These are phyloP conservation scores for Inosperma sp. DNA, from an alignment of 768 basidiomycete genomes.

Conservation along the genomic window DNA sequence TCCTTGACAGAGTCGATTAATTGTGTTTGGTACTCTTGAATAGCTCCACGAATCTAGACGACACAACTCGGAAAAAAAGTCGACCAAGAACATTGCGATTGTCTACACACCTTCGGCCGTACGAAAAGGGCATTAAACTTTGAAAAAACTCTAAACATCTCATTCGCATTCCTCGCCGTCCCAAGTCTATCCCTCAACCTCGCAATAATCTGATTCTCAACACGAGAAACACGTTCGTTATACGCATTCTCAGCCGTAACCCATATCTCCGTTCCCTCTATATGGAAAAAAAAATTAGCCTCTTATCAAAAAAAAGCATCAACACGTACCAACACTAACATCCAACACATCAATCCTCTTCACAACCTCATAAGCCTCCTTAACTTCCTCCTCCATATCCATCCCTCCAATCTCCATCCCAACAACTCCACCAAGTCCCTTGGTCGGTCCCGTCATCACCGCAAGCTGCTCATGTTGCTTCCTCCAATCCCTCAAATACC, in stretches of 20 bases:
- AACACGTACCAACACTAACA: constrained; percentile 73
- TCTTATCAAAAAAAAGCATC: constrained; percentile 1
- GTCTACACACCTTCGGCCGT: constrained; percentile 71
- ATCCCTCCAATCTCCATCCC: constrained; percentile 81
- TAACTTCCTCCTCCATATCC: constrained; percentile 98
- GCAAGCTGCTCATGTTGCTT: constrained; percentile 97
- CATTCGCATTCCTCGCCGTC: constrained; percentile 94
- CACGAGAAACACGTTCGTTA: constrained; percentile 93
- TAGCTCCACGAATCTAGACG: constrained; percentile 87
- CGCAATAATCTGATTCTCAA: constrained; percentile 98
- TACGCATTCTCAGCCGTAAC: constrained; percentile 96
- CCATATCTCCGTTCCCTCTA: constrained; percentile 98
- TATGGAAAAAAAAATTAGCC: not conserved
- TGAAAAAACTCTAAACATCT: constrained; percentile 99
- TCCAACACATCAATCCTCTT: constrained; percentile 96
- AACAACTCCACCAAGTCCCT: constrained; percentile 62
- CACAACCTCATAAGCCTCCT: constrained; percentile 94
- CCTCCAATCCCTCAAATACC: constrained; percentile 87
- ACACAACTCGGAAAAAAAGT: not conserved
- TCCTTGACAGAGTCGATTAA: constrained; percentile 99
- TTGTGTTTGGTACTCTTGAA: constrained; percentile 98
- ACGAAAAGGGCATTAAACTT: constrained; percentile 98
- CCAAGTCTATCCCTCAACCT: constrained; percentile 86
- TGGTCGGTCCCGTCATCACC: constrained; percentile 94
- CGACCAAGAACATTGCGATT: not conserved